Percentiles rank a stretch among this genome's conserved stretches.
Evolutionary conservation across 495 filamentous ascomycete species (phyloP).

Genomic region (Cenococcum geophilum): DNA sequence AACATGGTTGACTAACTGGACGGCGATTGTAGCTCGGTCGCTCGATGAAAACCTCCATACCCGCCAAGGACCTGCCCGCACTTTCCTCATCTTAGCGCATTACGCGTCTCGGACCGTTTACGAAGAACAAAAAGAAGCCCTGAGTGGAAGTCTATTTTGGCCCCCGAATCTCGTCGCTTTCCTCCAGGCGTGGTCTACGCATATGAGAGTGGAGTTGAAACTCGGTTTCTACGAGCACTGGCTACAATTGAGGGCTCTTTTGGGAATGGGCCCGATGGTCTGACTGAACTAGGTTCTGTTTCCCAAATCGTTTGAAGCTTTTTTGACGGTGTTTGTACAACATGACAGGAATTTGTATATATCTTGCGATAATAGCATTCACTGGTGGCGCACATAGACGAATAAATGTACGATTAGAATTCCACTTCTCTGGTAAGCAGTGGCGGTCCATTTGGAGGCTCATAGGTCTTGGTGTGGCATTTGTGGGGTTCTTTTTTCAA

Average conservation of each 20-base stretch:
- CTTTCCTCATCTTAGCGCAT: conserved; percentile 86
- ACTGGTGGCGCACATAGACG: neutral
- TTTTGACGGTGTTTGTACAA: neutral
- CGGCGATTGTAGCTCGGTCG: conserved; percentile 56
- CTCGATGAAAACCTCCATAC: conserved; percentile 94
- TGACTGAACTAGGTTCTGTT: conserved; percentile 1
- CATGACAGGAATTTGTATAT: neutral
- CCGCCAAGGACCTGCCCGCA: conserved; percentile 74
- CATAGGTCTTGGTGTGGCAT: neutral
- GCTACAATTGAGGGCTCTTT: conserved; percentile 47
- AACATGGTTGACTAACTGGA: conserved; percentile 16
- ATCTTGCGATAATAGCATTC: neutral
- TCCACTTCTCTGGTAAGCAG: neutral
- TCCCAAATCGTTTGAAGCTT: neutral
- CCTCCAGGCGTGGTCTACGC: conserved; percentile 52
- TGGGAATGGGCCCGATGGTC: conserved; percentile 30
- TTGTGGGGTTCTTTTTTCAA: neutral
- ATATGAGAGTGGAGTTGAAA: conserved; percentile 58
- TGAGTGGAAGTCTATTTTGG: conserved; percentile 54
- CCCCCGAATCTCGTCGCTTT: conserved; percentile 52
- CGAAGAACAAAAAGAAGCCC: conserved; percentile 72
- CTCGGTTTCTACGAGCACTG: conserved; percentile 58
- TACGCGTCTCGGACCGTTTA: conserved; percentile 89
- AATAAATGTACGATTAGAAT: neutral
- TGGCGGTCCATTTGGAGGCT: neutral